Evolutionary conservation across 2,329 filamentous ascomycete genomes (phyloP).

Genomic region (Sphaerulina vaccinii): DNA sequence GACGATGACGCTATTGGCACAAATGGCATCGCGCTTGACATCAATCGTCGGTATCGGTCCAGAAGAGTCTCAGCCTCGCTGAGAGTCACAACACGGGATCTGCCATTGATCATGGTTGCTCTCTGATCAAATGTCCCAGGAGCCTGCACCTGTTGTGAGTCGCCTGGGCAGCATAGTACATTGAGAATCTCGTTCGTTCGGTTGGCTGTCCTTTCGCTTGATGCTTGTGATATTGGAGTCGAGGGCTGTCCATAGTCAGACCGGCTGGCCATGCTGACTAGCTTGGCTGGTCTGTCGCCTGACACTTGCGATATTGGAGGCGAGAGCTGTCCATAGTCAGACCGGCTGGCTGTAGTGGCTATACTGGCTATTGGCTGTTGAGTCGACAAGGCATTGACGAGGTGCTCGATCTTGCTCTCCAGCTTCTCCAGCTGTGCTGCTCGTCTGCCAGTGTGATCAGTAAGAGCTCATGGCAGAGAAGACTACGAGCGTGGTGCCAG

Average conservation of each 20-base stretch:
- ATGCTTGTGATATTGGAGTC: slow-evolving; percentile 22
- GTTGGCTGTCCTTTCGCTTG: slow-evolving; percentile 8
- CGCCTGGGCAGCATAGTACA: slow-evolving; percentile 10
- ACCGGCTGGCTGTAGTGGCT: too few species aligned
- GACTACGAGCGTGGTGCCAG: too few species aligned
- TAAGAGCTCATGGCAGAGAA: too few species aligned
- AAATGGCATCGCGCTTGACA: slow-evolving; percentile 32
- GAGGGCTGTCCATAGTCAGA: slow-evolving; percentile 26
- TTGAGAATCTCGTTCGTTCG: slow-evolving; percentile 9
- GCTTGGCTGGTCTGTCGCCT: too few species aligned
- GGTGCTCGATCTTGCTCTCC: slow-evolving; percentile 36
- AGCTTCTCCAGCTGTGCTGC: slow-evolving; percentile 37
- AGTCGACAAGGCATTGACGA: slow-evolving; percentile 34
- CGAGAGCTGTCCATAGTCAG: too few species aligned
- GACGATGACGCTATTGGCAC: slow-evolving; percentile 26
- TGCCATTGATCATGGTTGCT: background rate
- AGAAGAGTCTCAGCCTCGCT: slow-evolving; percentile 32
- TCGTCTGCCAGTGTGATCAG: slow-evolving; percentile 24
- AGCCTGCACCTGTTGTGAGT: background rate
- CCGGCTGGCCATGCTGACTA: slow-evolving; percentile 17
- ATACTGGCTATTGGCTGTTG: too few species aligned
- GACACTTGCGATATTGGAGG: too few species aligned
- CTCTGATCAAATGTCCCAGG: too few species aligned
- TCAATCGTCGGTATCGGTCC: slow-evolving; percentile 30
- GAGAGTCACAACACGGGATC: slow-evolving; percentile 22